Evolutionary conservation across 2,329 filamentous ascomycete genomes (phyloP), one percentile per base, ranked within the genome.

Genomic region (Ophiostoma triangulosporum): DNA sequence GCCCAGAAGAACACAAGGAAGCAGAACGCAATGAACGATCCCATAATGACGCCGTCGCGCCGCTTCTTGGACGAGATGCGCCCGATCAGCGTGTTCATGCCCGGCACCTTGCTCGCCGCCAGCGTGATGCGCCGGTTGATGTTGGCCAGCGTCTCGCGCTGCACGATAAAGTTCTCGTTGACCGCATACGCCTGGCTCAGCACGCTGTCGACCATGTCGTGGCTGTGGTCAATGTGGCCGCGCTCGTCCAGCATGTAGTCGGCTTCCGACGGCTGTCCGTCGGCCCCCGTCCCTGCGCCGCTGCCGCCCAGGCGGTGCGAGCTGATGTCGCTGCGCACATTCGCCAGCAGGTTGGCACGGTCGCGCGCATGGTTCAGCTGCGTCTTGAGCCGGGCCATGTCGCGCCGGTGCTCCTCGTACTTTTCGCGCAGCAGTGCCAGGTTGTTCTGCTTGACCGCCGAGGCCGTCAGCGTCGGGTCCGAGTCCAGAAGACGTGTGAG

Each of bases 171-270:
- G 67, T 76, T 90, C 70, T 97, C 89, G 65, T 95, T 94, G 52
- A 97, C 88, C 11, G 91, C 90, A 70, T 98, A 98, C 7, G 93
- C 93, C 72, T 97, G 93, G 65, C 85, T 90, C 56, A 98, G 75
- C 32, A 98, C 89, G 58, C 80, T 86, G 67, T 98, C 93, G 48
- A 88, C 84, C 74, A 95, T 83, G 61, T 81, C 85, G 69, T 97
- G 86, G 63, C 87, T 94, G 65, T 88, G 84, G 65, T 98, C 93
- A 64, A 98, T 81, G 59, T 86, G 80, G 57, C 75, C 73, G 51
- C 93, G 79, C 75, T 98, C 93, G 62, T 87, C 85, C 27, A 98
- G 77, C 90, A 98, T 96, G 73, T 97, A 98, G 57, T 98, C 91
- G 48, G 88, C 88, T 70, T 97, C 93, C 53, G 84, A 86, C 3